A percentile compares a stretch with the other conserved stretches of the same genome.
These are phyloP conservation scores for Graphilbum fragrans DNA, from an alignment of 2,329 filamentous ascomycete species.

Conservation along the genomic window DNA sequence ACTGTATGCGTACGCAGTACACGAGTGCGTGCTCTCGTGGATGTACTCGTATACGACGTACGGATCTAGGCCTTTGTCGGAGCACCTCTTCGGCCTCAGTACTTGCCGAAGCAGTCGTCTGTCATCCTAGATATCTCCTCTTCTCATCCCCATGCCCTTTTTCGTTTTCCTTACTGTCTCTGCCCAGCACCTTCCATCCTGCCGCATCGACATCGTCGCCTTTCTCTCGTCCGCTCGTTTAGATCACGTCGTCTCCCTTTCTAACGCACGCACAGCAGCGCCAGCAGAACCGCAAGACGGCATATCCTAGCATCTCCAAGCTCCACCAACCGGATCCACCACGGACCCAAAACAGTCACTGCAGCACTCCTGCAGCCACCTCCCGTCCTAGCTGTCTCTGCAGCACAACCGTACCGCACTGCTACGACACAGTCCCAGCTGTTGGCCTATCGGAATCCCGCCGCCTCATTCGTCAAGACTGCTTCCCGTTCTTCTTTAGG, in stretches of 20 bases:
- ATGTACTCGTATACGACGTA: too few relatives aligned
- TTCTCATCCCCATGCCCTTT: not conserved
- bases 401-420: not conserved
- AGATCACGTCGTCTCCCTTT: not conserved
- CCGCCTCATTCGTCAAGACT: conserved; percentile 8
- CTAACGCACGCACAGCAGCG: not conserved
- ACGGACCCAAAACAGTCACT: not conserved
- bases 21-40: not conserved
- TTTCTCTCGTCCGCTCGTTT: not conserved
- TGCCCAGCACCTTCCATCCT: not conserved
- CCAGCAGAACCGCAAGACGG: not conserved
- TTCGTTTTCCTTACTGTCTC: not conserved
- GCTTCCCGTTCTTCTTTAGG: not conserved
- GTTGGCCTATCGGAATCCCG: conserved; percentile 10
- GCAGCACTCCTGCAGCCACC: not conserved
- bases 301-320: not conserved
- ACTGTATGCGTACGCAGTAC: not conserved
- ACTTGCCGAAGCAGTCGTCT: too few relatives aligned
- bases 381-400: not conserved
- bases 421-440: not conserved
- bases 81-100: too few relatives aligned
- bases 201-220: not conserved
- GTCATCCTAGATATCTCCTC: not conserved
- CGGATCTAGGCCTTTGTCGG: too few relatives aligned
- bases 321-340: not conserved